Percentiles rank a stretch among this genome's conserved stretches.
Conservation (phyloP, 768 basidiomycete genomes). For the Polyporus arcularius region DNA sequence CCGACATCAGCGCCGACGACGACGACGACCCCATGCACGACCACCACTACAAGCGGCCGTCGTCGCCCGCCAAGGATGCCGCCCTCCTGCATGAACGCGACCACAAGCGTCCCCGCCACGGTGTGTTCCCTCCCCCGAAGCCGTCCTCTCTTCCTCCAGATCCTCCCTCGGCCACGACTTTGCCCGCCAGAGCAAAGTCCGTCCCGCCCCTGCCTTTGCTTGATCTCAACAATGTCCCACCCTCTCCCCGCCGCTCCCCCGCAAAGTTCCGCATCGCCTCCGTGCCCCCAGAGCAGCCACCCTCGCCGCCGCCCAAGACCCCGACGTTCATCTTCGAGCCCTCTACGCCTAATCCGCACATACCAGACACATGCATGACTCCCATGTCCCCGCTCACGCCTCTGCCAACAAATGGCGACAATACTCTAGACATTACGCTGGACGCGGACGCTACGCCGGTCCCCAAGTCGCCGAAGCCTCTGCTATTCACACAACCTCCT, state of each 20-base stretch:
- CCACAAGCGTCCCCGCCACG: conserved; percentile 11
- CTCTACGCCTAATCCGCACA: background rate
- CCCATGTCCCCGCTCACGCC: conserved; percentile 12
- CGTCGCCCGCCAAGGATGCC: conserved; percentile 13
- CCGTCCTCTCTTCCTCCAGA: conserved; percentile 10
- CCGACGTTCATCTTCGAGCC: background rate
- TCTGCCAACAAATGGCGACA: background rate
- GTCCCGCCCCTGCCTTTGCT: conserved; percentile 20
- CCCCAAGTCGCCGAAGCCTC: background rate
- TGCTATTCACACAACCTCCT: background rate
- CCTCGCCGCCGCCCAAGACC: background rate
- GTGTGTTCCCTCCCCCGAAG: conserved; percentile 3
- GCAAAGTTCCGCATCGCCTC: conserved; percentile 21
- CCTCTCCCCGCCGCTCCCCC: conserved; percentile 21
- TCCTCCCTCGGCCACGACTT: background rate
- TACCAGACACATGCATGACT: background rate
- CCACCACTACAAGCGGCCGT: conserved; percentile 8
- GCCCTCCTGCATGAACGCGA: conserved; percentile 6
- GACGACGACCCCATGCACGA: background rate
- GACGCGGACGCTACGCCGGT: background rate
- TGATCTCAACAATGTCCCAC: conserved; percentile 20
- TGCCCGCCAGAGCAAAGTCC: conserved; percentile 12
- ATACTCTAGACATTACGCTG: background rate
- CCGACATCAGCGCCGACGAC: background rate
- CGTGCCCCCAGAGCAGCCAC: conserved; percentile 14